Percentiles rank a stretch among this genome's conserved stretches.
Conservation (phyloP, 2,329 filamentous ascomycete genomes). For the Penicillium freii region DNA sequence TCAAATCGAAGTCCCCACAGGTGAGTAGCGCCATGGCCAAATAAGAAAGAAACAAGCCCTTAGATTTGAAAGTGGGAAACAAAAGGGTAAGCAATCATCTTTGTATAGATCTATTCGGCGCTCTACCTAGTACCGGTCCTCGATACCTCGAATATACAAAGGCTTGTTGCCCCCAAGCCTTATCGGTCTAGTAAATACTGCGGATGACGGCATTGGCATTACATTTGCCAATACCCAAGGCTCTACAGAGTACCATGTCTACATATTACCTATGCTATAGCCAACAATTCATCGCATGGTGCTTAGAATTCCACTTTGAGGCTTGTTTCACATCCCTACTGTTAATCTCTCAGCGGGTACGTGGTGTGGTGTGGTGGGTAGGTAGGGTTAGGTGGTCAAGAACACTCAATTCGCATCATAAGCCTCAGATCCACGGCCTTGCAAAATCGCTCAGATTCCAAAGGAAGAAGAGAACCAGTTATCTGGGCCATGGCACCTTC, state of each 20-base stretch:
- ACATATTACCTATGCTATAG: neutral
- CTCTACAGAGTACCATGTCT: neutral
- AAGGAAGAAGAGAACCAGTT: neutral
- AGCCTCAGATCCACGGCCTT: neutral
- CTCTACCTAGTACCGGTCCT: too few species aligned
- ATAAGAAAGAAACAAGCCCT: neutral
- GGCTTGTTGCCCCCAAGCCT: neutral
- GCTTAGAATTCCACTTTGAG: too few species aligned
- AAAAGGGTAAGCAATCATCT: too few species aligned
- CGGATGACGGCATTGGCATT: neutral
- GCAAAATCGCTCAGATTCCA: neutral
- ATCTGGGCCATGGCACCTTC: neutral
- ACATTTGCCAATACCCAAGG: neutral
- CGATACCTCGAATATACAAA: too few species aligned
- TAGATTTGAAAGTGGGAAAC: neutral
- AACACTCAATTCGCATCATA: constrained; percentile 2
- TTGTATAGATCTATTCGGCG: too few species aligned
- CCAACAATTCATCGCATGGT: neutral
- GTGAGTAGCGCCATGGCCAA: neutral
- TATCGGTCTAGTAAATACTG: neutral
- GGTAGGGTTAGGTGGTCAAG: neutral
- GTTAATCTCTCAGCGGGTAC: neutral
- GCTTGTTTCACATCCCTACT: neutral
- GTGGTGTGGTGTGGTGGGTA: neutral
- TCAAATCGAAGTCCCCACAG: neutral